Percentiles rank a stretch among this genome's conserved stretches.
These are phyloP conservation scores for Triticum dicoccoides DNA, from an alignment of 176 grass and related monocot species.

Conservation along the genomic window DNA sequence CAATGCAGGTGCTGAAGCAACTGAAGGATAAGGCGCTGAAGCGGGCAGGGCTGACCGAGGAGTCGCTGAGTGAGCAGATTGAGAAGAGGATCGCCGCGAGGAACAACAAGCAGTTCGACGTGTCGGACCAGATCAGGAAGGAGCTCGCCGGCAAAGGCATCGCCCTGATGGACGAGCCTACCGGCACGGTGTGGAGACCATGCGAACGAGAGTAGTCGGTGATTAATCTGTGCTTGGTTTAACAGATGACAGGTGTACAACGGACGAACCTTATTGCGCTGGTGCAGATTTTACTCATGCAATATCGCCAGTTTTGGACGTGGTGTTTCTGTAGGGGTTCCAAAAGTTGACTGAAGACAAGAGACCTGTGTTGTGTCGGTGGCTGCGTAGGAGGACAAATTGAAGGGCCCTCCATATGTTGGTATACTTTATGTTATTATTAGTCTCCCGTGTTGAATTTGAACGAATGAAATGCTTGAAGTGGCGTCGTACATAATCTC, in stretches of 20 bases:
- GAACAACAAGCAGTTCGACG: slow-evolving; percentile 46
- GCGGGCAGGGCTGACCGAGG: slow-evolving; percentile 45
- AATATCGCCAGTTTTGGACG: neutral
- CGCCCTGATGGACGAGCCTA: too few relatives aligned
- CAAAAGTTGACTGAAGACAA: neutral
- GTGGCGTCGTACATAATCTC: neutral
- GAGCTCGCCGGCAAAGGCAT: slow-evolving; percentile 30
- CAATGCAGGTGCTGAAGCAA: slow-evolving; percentile 22
- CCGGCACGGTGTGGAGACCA: too few relatives aligned
- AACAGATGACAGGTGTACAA: too few relatives aligned
- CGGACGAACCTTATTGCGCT: too few relatives aligned
- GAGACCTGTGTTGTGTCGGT: slow-evolving; percentile 8
- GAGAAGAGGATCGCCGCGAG: slow-evolving; percentile 32
- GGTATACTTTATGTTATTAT: neutral
- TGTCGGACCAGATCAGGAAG: slow-evolving; percentile 48
- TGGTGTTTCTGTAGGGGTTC: neutral
- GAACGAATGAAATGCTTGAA: neutral
- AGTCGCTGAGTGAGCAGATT: slow-evolving; percentile 39
- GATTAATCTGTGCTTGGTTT: too few relatives aligned
- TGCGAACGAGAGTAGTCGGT: too few relatives aligned
- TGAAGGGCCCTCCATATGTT: neutral
- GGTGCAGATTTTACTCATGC: neutral
- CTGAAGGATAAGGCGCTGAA: slow-evolving; percentile 38
- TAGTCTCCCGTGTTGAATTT: neutral
- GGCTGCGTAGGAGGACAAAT: neutral